Base-by-base conservation (phyloP, 257 asterid genomes). In the Nicotiana benthamiana region DNA sequence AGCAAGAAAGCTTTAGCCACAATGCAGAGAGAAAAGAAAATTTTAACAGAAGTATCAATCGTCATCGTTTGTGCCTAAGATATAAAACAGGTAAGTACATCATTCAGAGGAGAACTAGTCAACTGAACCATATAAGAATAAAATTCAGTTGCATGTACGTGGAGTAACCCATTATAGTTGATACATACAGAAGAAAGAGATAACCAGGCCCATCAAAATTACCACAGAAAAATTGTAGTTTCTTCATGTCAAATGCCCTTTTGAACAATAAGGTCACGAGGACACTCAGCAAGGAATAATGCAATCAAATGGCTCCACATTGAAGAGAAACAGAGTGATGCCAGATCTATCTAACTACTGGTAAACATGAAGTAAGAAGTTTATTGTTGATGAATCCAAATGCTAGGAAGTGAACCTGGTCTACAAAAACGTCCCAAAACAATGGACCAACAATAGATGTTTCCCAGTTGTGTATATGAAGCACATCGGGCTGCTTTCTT, bases 381-480 rank as follows among this genome's bases (percentile, higher is more conserved):
- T 72, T 13, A 46, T 70, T 8, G 2, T 1, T 3, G 24, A 40
- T 22, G 13, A 46, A 43, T 46, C 22, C 22, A 24, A 13, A 70
- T 43, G 59, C 59, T 70, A 72, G 15, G 60, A 72, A 51, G 53
- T 76, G 22, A 70, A 93, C 98, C 97, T 93, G 93, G 85, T 89
- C 86, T 77, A 89, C 94, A 88, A 89, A 90, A 89, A 90, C 67
- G 79, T 93, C 98, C 98, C 98, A 93, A 88, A 92, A 93, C 83
- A 93, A 92, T 54, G 96, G 96, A 52, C 90, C 98, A 78, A 93
- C 89, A 75, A 93, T 86, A 79, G 98, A 90, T 22, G 98, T 93
- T 79, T 91, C 91, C 98, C 97, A 93, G 83, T 93, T 93, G 89
- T 92, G 98, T 82, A 93, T 79, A 77, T 93, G 94, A 84, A 93